A percentile compares a stretch with the other conserved stretches of the same genome.
Conservation (phyloP, 2,329 filamentous ascomycete genomes). For the Apiospora aurea region DNA sequence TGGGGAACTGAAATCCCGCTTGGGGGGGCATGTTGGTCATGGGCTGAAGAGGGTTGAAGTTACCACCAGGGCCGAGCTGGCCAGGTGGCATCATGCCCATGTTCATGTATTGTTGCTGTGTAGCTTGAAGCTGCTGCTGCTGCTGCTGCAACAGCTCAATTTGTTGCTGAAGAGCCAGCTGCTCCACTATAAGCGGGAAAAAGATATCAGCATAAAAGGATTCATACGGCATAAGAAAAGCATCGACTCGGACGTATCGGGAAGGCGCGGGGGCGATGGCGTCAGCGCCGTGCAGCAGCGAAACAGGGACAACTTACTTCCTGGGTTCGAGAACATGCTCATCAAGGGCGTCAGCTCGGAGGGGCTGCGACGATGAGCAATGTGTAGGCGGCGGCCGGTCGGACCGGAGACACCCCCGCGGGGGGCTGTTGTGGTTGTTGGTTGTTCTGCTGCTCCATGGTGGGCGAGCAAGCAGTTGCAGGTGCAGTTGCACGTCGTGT, state of each 20-base stretch:
- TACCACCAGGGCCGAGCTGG: conserved; percentile 76
- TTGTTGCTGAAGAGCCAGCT: conserved; percentile 96
- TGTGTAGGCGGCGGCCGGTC: conserved; percentile 89
- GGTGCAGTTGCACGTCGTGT: conserved; percentile 52
- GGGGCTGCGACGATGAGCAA: conserved; percentile 94
- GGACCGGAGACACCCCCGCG: conserved; percentile 71
- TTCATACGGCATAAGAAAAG: conserved; percentile 16
- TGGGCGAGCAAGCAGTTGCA: conserved; percentile 49
- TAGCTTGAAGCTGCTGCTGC: conserved; percentile 95
- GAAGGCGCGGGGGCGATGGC: background rate
- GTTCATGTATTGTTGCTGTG: conserved; percentile 96
- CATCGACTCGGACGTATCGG: conserved; percentile 10
- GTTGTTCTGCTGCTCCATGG: conserved; percentile 72
- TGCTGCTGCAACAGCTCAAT: conserved; percentile 97
- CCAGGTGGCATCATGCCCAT: conserved; percentile 93
- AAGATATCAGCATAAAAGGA: conserved; percentile 34
- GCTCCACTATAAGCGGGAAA: conserved; percentile 73
- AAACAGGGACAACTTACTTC: conserved; percentile 59
- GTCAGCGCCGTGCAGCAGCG: background rate
- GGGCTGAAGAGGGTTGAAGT: conserved; percentile 80
- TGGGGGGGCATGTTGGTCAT: conserved; percentile 82
- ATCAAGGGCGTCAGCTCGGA: conserved; percentile 97
- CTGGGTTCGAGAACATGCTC: conserved; percentile 80
- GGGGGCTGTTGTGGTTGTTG: conserved; percentile 55
- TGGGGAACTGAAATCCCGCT: conserved; percentile 88